Evolutionary conservation across 441 rosid genomes (phyloP), one percentile per base, ranked within the genome.

Genomic region (Gossypium trilobum): DNA sequence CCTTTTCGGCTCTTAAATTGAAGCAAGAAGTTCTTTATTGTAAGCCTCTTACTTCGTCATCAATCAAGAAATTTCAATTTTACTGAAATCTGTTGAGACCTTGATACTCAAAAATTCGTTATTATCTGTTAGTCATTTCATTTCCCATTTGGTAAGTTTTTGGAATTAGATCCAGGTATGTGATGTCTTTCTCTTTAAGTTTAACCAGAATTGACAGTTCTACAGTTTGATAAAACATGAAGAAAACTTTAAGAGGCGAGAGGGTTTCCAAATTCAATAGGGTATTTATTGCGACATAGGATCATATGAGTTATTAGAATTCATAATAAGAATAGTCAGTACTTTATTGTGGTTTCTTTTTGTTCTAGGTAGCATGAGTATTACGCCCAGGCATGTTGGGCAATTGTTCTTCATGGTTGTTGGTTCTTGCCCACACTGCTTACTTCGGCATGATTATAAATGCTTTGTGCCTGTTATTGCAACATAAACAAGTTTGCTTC

Each of bases 21-120:
- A 93, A 91, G 85, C 97, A 94, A 80, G 99, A 94, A 81, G 80
- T 92, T 74, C 85, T 94, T 68, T 94, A 92, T 77, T 92, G 99
- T 94, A 80, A 88, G 99, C 77, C 33, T 23, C 54, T 73, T 80
- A 50, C 70, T 55, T 33, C 16, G 10, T 62, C 61, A 39, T 74
- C 63, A 76, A 46, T 57, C 42, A n/a, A 23, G 5, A 66, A 66
- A n/a, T 5, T 66, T 17, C 42, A 23, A 66, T 66, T 66, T 46
- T 46, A 66, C 33, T 46, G n/a, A 25, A 66, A 67, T 48, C 17
- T 25, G 11, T 48, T 25, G 14, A 48, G 57, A 48, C 57, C 17
- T 44, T 13, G 20, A 25, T 27, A 6, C 25, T 27, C 5, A 13
- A 5, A 19, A 64, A 48, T 67, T 42, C 0, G 0, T 61, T 4